Conservation (phyloP, 129 eudicot genomes). For the Lactuca saligna region DNA sequence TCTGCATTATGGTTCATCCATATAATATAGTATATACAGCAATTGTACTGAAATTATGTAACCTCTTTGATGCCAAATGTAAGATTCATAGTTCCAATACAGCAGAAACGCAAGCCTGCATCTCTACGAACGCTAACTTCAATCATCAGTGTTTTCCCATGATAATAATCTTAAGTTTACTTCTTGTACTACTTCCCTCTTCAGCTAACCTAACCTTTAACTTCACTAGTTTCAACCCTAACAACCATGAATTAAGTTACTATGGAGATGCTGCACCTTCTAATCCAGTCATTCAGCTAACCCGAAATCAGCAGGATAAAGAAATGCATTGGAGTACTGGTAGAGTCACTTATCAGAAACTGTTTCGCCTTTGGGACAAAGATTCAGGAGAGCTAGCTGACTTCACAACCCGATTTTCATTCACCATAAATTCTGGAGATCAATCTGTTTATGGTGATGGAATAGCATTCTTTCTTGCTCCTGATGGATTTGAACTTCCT, state of each 20-base stretch:
- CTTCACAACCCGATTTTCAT: conserved; percentile 21
- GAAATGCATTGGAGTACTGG: conserved; percentile 17
- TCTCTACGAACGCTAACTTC: background rate
- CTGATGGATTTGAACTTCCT: conserved; percentile 19
- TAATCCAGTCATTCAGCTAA: conserved; percentile 27
- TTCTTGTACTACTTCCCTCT: conserved; percentile 6
- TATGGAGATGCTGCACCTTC: conserved; percentile 31
- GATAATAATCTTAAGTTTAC: conserved; percentile 3
- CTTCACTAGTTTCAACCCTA: conserved; percentile 21
- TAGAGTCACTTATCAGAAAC: conserved; percentile 5
- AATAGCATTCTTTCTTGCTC: conserved; percentile 25
- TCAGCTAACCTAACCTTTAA: conserved; percentile 15
- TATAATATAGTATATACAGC: conserved; percentile 1
- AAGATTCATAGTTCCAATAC: background rate
- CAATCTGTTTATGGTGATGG: conserved; percentile 7
- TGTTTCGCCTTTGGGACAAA: conserved; percentile 30
- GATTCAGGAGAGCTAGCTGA: conserved; percentile 17
- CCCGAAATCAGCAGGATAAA: conserved; percentile 28
- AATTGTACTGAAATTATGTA: background rate
- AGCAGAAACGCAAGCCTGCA: conserved; percentile 2
- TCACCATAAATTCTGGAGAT: conserved; percentile 1
- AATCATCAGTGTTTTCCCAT: background rate
- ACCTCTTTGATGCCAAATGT: conserved; percentile 3
- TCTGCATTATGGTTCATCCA: background rate
- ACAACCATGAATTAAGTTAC: conserved; percentile 14